Evolutionary conservation across 140 eudicot genomes (phyloP).

Genomic region (Anethum foeniculum): DNA sequence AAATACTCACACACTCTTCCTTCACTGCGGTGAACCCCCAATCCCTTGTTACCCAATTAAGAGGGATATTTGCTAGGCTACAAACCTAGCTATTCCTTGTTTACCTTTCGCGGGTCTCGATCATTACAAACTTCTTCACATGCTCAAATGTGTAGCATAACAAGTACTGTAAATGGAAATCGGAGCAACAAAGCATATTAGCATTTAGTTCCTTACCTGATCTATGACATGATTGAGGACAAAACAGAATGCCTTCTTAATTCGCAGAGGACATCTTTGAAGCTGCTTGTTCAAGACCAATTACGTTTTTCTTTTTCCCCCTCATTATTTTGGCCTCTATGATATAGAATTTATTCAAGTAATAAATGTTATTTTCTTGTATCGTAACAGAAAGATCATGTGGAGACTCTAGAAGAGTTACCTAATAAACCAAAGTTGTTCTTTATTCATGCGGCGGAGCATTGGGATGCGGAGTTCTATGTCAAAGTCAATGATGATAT

Average conservation of each 20-base stretch:
- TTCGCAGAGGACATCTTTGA: neutral
- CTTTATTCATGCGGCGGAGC: constrained; percentile 48
- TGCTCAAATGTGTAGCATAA: neutral
- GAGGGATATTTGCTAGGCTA: neutral
- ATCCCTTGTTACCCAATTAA: neutral
- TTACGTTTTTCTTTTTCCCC: neutral
- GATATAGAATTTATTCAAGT: neutral
- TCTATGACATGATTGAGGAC: neutral
- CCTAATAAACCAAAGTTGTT: constrained; percentile 60
- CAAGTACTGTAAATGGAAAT: neutral
- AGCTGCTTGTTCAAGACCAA: neutral
- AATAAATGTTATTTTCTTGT: neutral
- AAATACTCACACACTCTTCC: neutral
- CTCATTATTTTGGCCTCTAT: neutral
- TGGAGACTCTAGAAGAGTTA: constrained; percentile 48
- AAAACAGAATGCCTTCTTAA: neutral
- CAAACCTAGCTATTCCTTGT: neutral
- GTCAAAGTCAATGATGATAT: constrained; percentile 81
- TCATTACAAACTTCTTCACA: neutral
- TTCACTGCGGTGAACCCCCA: neutral
- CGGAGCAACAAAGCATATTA: neutral
- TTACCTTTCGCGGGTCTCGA: neutral
- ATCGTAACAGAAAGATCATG: constrained; percentile 48
- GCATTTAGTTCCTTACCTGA: neutral
- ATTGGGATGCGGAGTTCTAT: constrained; percentile 89